Base-by-base conservation (phyloP, 371 early-diverging fungal genomes). In the Mortierella sp. region DNA sequence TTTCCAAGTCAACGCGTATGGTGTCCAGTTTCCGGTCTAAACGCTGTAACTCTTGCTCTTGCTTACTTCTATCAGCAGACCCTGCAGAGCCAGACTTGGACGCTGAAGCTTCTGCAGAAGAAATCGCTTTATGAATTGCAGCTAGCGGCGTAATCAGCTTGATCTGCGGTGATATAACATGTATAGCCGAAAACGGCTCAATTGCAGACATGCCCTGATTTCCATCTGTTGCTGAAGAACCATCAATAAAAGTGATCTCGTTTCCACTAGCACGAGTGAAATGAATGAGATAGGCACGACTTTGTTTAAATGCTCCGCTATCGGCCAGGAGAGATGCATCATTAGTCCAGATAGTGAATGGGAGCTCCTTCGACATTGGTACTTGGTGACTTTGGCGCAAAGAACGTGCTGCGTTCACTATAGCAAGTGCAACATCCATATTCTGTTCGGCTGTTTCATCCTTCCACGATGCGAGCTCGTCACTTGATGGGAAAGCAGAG, bases 321-420 rank as follows among this genome's bases (percentile, higher is more conserved):
- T 86, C 84, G 1, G 84, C 81, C 3, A 86, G 40, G 22, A 86
- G 61, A 28, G 69, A 69, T 5, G 71, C 19, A 36, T 88, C 85
- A 36, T 70, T 72, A 3, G 83, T 75, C 76, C 86, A 84, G 55
- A 92, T 86, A 0, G 70, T 87, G 66, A 90, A 88, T 3, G 91
- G 89, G 47, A 91, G 61, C 28, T 81, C 77, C 38, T 86, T 82
- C 24, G 85, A 76, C 28, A 88, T 79, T 62, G 88, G 87, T 33
- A 91, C 87, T 67, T 88, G 89, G 60, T 92, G 86, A n/a, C 85
- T 85, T 69, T 92, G 91, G 21, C 92, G 86, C 33, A 92, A 58
- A 1, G 92, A 89, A 32, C 92, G 84, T 13, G 90, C 88, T 16
- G 90, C 92, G 63, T 88, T 90, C n/a, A 92, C 89, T 40, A 92